These are phyloP conservation scores for Drechslerella coelobrocha DNA, from an alignment of 2,329 filamentous ascomycete genomes.

Conservation along the genomic window DNA sequence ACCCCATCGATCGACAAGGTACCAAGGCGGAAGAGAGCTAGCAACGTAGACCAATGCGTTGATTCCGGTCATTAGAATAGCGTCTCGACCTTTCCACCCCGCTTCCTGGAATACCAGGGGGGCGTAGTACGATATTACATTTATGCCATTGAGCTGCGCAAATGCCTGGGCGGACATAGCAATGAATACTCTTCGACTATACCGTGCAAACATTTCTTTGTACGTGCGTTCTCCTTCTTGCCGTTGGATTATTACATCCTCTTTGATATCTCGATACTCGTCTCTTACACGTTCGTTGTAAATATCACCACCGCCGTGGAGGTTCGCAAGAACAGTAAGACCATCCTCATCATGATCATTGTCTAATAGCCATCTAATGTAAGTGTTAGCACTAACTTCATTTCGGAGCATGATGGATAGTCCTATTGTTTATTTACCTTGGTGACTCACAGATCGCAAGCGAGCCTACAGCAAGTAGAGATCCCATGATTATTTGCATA, in stretches of 20 bases:
- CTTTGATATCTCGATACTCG: constrained; percentile 98
- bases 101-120: constrained; percentile 95
- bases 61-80: constrained; percentile 95
- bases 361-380: constrained; percentile 85
- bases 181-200: constrained; percentile 91
- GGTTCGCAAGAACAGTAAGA: constrained; percentile 95
- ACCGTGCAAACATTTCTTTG: constrained; percentile 90
- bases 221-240: constrained; percentile 95
- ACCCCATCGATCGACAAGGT: constrained; percentile 90
- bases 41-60: constrained; percentile 90
- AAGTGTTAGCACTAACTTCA: constrained; percentile 20
- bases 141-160: constrained; percentile 97
- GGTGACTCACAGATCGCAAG: constrained; percentile 95
- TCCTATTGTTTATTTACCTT: constrained; percentile 65
- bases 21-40: constrained; percentile 95
- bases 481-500: constrained; percentile 95
- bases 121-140: constrained; percentile 97
- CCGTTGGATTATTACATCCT: constrained; percentile 89
- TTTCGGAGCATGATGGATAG: constrained; percentile 29
- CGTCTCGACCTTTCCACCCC: constrained; percentile 89
- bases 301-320: constrained; percentile 94
- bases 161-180: constrained; percentile 98
- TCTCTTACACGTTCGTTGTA: constrained; percentile 90
- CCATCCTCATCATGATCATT: constrained; percentile 98
- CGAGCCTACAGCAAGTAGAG: constrained; percentile 81